Conservation (phyloP, 306 rosid genomes). For the Arachis hypogaea region DNA sequence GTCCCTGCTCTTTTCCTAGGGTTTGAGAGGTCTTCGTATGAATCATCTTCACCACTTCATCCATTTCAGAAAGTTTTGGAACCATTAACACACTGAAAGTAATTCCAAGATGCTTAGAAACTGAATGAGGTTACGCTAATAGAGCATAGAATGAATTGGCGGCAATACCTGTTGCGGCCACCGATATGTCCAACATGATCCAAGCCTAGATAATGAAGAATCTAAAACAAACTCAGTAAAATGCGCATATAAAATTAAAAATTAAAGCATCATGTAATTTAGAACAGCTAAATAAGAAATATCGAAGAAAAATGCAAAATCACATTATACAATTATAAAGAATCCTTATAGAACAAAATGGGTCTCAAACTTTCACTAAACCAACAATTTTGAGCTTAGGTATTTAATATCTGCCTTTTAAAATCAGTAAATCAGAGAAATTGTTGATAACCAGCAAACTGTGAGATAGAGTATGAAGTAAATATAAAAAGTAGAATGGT, state of each 20-base stretch:
- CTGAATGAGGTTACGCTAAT: constrained; percentile 28
- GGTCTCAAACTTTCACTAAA: constrained; percentile 29
- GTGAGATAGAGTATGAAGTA: constrained; percentile 1
- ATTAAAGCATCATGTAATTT: constrained; percentile 37
- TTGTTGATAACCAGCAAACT: constrained; percentile 12
- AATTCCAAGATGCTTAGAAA: constrained; percentile 42
- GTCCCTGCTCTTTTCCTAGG: constrained; percentile 53
- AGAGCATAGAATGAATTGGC: constrained; percentile 31
- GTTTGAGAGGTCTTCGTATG: constrained; percentile 55
- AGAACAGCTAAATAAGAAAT: constrained; percentile 14
- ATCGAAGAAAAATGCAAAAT: constrained; percentile 2
- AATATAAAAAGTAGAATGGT: constrained; percentile 14
- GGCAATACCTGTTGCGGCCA: constrained; percentile 80
- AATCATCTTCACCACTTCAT: constrained; percentile 84
- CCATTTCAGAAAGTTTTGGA: constrained; percentile 93
- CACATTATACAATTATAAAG: neutral
- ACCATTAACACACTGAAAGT: constrained; percentile 75
- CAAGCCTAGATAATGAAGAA: constrained; percentile 97
- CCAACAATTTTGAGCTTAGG: neutral
- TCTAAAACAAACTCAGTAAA: constrained; percentile 70
- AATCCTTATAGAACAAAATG: constrained; percentile 10
- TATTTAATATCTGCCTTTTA: constrained; percentile 3
- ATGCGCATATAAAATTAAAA: constrained; percentile 34
- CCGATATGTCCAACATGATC: constrained; percentile 98
- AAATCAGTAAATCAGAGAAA: constrained; percentile 21